Base-by-base conservation (phyloP, 208 protist species). In the Leishmania mexicana region DNA sequence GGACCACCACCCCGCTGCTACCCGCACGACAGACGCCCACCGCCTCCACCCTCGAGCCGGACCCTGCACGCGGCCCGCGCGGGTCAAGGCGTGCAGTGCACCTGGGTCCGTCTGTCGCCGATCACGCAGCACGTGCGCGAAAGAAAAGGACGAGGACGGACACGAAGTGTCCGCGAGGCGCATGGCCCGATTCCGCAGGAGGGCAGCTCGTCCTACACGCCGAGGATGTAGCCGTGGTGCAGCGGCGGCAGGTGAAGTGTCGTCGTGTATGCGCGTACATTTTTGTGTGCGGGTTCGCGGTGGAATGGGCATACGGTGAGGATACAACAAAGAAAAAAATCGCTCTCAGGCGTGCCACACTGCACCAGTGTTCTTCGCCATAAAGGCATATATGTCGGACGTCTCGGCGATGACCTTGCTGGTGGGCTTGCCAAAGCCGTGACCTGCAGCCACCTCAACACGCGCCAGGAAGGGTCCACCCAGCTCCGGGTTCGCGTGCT, bases 341-440 rank as follows among this genome's bases (percentile, higher is more conserved):
- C 7, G 21, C 1, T 17, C 11, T 80, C 76, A 86, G 7, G 90
- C 85, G 40, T 89, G 87, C 93, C 93, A 98, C 35, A 79, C 87
- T 11, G 92, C 89, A 35, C 95, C 91, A 28, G 93, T 90, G 83
- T 78, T 90, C 83, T 94, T 97, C 15, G 96, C 92, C 57, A 99
- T 96, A 87, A 99, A 99, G 35, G 91, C 90, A 84, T 98, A 99
- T 74, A 94, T 98, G 76, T 99, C 95, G 0, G 93, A 87, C 28
- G 88, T 81, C 89, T 99, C 97, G 17, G 88, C 81, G 8, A 99
- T 83, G 49, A 91, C 88, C 87, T 98, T 99, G 79, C 84, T 93
- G 8, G 89, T 96, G 7, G 98, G 96, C 80, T 99, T 99, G 51
- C 98, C 97, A n/a, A 89, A 92, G 71, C 96, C 96, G 86, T 98